Base-by-base conservation (phyloP, 495 filamentous ascomycete species). In the Aspergillus steynii region DNA sequence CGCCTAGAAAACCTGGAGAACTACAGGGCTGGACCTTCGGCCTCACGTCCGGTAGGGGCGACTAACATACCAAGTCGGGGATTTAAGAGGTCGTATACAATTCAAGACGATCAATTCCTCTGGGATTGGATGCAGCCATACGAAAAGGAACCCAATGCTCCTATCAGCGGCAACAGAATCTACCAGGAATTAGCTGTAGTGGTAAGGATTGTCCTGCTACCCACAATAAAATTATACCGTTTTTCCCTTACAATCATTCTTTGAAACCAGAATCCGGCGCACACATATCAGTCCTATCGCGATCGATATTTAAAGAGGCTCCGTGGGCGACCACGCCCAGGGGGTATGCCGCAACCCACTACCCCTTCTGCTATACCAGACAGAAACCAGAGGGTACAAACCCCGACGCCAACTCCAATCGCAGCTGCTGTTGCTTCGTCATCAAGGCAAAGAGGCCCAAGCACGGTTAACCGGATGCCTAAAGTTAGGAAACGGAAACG, bases 251-350 rank as follows among this genome's bases (percentile, higher is more conserved):
- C 28, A 9, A 54, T 63, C 54, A 60, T 10, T 42, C 12, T n/a
- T 10, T 20, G 27, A 29, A 53, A n/a, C 5, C 60, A 90, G 87
- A 81, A 88, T 62, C 79, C 85, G 12, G 73, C 80, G 32, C 90
- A 93, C 69, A 81, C 90, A 15, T 86, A 74, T 63, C 88, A 92
- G 67, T 88, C 89, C 3, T 92, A 87, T 86, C 82, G 88, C 56
- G 82, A 86, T 71, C 82, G 87, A 4, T 92, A 86, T 68, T 55
- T 88, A 25, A 91, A 88, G 66, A 69, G 77, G 14, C 60, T 92
- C 5, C 74, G 73, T 51, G 74, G 74, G 29, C 72, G 63, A 32
- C 71, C 80, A 53, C 69, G 76, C 9, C 76, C 80, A 59, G 78
- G 78, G 10, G 70, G 75, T 34, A 52, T 54, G 62, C 46, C 29